phyloP scores from a whole-genome alignment of 345 rosid species.

The Syzygium jambos region DNA sequence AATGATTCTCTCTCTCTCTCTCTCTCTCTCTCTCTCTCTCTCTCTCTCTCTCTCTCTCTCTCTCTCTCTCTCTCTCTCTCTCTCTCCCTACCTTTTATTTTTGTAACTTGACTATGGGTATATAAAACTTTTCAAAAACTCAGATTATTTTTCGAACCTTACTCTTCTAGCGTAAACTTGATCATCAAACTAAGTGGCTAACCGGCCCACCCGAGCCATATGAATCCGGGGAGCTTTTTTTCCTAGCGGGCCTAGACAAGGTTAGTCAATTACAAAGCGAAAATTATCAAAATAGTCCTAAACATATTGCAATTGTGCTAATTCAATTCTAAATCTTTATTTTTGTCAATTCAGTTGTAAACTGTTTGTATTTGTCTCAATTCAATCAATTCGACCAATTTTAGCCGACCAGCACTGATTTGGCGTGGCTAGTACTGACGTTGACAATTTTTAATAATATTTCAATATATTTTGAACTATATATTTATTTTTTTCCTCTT shows the following conservation, averaged over 20 bases:
- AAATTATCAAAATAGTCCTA: too few species aligned
- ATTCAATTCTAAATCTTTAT: too few species aligned
- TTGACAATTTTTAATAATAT: too few species aligned
- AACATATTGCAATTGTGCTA: too few species aligned
- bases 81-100: background rate
- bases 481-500: too few species aligned
- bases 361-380: too few species aligned
- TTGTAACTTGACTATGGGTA: background rate
- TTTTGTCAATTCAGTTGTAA: too few species aligned
- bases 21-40: background rate
- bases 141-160: background rate
- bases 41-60: background rate
- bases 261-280: background rate
- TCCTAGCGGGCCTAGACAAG: accelerated
- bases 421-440: too few species aligned
- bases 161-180: background rate
- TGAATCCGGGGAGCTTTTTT: background rate
- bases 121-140: too few species aligned
- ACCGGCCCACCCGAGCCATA: background rate
- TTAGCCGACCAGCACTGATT: too few species aligned
- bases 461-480: too few species aligned
- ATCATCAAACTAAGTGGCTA: background rate
- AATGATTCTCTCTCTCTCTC: background rate
- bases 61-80: background rate
- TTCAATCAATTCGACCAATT: too few species aligned